Base-by-base conservation (phyloP, 495 filamentous ascomycete genomes). In the Penicillium maclennaniae region DNA sequence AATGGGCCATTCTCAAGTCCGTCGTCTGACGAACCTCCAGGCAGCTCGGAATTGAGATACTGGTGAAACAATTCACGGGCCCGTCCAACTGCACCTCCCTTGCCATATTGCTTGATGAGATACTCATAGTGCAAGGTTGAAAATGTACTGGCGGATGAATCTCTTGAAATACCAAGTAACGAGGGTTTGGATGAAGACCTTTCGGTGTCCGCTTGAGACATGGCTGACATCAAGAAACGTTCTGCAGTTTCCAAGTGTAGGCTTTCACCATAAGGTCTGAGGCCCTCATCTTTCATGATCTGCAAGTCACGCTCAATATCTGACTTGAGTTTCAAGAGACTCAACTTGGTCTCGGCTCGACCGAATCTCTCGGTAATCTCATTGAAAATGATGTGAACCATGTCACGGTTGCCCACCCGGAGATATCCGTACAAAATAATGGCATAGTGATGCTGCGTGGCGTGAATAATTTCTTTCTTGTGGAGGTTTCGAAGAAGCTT, bases 401-500 rank as follows among this genome's bases (percentile, higher is more conserved):
- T 80, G 12, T 69, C 65, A 37, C 72, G 70, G 34, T 83, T 72
- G 36, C 74, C 66, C 36, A 65, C 67, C 28, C 60, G 69, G 41
- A 86, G 62, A 56, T 81, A 88, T 4, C 84, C 88, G 23, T 79
- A 75, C 73, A 93, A 83, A 23, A 92, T 68, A 6, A 90, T 80
- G n/a, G 83, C 77, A 63, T 89, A 95, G 64, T 96, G 90, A 10
- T 86, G 76, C 12, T 80, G 74, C 0, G 80, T 85, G 3, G 82
- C 78, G 45, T 78, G 70, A 21, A 91, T 72, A 6, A 78, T 71
- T 7, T 76, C 73, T 17, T 81, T 70, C 52, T 72, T 77, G 59
- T 91, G 76, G 19, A 87, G 77, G 0, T 70, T 66, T 20, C 72
- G 66, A 26, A 97, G 71, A 37, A 93, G 83, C 41, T 73, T 72